Conservation (phyloP, 2,329 filamentous ascomycete genomes). For the Pseudogymnoascus sp. region DNA sequence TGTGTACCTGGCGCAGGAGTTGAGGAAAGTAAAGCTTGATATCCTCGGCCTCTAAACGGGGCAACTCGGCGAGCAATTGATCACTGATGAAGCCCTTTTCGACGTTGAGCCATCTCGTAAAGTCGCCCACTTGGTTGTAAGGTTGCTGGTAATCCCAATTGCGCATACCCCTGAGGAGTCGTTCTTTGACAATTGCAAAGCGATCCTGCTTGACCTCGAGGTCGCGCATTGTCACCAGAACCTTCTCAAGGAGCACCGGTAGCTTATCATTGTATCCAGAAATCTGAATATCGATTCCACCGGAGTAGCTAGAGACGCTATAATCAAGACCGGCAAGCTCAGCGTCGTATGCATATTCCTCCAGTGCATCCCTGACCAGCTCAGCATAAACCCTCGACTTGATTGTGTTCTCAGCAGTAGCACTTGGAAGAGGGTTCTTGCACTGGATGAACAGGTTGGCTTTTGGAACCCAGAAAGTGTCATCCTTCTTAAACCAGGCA, state of each 20-base stretch:
- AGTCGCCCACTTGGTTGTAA: constrained; percentile 81
- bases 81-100: constrained; percentile 75
- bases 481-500: constrained; percentile 97
- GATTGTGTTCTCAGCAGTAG: constrained; percentile 70
- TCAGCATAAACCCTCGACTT: constrained; percentile 77
- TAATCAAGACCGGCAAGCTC: constrained; percentile 88
- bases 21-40: constrained; percentile 73
- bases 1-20: constrained; percentile 73
- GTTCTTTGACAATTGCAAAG: constrained; percentile 87
- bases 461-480: constrained; percentile 96
- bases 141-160: constrained; percentile 87
- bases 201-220: constrained; percentile 78
- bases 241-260: constrained; percentile 80
- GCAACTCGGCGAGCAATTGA: constrained; percentile 70
- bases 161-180: constrained; percentile 65
- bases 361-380: constrained; percentile 78
- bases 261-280: constrained; percentile 97
- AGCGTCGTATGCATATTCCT: constrained; percentile 93
- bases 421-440: constrained; percentile 69
- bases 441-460: constrained; percentile 78
- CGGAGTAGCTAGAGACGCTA: constrained; percentile 62
- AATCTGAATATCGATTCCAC: constrained; percentile 71
- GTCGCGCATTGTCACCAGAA: constrained; percentile 75
- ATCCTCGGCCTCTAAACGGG: constrained; percentile 64
- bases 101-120: constrained; percentile 69